Base-by-base conservation (phyloP, 768 basidiomycete genomes). In the Tricholoma sp. region DNA sequence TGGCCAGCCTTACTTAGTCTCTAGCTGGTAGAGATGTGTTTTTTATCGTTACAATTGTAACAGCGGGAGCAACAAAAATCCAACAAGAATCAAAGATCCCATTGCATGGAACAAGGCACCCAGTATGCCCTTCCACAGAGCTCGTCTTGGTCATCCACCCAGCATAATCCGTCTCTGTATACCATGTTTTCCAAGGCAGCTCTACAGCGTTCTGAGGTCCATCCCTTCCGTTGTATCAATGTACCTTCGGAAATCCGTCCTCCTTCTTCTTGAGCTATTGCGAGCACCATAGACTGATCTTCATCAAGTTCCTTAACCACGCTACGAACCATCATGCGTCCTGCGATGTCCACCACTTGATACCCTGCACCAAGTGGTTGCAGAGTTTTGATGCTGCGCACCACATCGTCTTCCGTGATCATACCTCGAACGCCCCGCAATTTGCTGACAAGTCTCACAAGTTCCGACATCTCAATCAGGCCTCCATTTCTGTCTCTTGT, bases 341-440 rank as follows among this genome's bases (percentile, higher is more conserved):
- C 81, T n/a, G 83, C 86, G 35, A 94, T 77, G 18, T 84, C 81
- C 49, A 95, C 76, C 19, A 96, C 81, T 62, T 91, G 83, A 70
- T 98, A 98, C 2, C 97, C 97, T n/a, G 91, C 87, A 10, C 89
- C 88, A 3, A 98, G 81, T 0, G 94, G 93, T 60, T 88, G 81
- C 10, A 99, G 80, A 2, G 92, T 89, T 73, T 88, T 86, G 72
- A 98, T 89, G 56, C 91, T 90, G 54, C 85, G 79, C 24, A 84
- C 69, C 54, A 98, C 81, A 70, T 98, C 94, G 52, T 93, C 89
- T 67, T 91, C 88, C 1, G 91, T 91, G 58, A 98, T 82, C 2
- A 74, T 77, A n/a, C 79, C 82, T 56, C 76, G 73, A 19, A 88
- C 81, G 4, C 86, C 86, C 16, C 96, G 79, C 39, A 98, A 74